Evolutionary conservation across 2,329 filamentous ascomycete species (phyloP).

Genomic region (Ceratocystiopsis sp.): DNA sequence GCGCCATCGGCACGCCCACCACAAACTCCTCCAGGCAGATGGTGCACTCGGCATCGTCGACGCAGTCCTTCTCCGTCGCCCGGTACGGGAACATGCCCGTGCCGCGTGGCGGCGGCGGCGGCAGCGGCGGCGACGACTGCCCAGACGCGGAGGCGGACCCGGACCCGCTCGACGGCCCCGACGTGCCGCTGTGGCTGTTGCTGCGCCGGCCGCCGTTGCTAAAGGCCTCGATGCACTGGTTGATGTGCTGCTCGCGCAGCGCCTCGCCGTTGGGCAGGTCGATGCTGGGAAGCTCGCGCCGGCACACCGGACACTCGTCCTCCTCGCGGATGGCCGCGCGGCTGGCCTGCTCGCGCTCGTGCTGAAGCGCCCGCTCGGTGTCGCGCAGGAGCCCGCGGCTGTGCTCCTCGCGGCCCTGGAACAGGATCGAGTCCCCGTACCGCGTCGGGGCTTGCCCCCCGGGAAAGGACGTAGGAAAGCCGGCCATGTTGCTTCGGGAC

Average conservation of each 20-base stretch:
- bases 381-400: background rate
- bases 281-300: conserved; percentile 47
- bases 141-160: background rate
- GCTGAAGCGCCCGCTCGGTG: conserved; percentile 4
- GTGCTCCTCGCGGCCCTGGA: no score
- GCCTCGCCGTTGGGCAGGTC: conserved; percentile 34
- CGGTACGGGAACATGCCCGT: conserved; percentile 47
- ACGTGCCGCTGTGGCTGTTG: background rate
- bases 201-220: conserved; percentile 26
- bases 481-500: background rate
- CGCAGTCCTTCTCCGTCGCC: conserved; percentile 51
- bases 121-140: background rate
- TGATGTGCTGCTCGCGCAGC: conserved; percentile 41
- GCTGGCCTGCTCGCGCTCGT: background rate
- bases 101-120: conserved; percentile 22
- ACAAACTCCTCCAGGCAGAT: conserved; percentile 52
- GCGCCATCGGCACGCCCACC: conserved; percentile 44
- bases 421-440: no score
- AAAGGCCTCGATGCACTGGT: conserved; percentile 36
- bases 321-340: conserved; percentile 40
- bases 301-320: conserved; percentile 66
- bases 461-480: no score
- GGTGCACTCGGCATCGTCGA: conserved; percentile 50
- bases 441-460: no score
- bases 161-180: conserved; percentile 5